Conservation (phyloP, 345 rosid species). For the Pugionium cornutum region DNA sequence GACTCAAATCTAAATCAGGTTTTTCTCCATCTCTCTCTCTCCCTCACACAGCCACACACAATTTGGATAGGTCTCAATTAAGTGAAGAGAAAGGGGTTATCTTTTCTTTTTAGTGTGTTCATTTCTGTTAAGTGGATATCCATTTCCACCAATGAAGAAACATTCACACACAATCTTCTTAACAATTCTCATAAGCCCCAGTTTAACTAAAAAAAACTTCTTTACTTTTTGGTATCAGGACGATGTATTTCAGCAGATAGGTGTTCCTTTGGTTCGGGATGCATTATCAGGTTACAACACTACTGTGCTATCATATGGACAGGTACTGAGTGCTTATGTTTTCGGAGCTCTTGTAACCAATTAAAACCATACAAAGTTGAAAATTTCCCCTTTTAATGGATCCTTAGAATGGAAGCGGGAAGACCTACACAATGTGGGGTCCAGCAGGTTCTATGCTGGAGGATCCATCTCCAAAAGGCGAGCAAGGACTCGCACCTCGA, state of each 20-base stretch:
- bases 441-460: constrained; percentile 94
- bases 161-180: too few relatives aligned
- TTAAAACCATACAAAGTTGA: not conserved
- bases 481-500: constrained; percentile 89
- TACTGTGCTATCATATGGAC: constrained; percentile 81
- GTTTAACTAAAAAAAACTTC: not conserved
- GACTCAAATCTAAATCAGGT: constrained; percentile 86
- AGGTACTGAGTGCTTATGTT: constrained; percentile 49
- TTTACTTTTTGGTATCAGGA: constrained; percentile 51
- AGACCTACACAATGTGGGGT: constrained; percentile 97
- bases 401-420: constrained; percentile 88
- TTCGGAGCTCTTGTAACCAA: not conserved
- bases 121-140: not conserved
- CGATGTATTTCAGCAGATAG: constrained; percentile 70
- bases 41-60: not conserved
- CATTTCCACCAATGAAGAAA: not conserved
- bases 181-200: not conserved
- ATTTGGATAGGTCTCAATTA: not conserved
- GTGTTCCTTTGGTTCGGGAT: constrained; percentile 75
- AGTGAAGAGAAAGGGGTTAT: not conserved
- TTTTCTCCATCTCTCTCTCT: not conserved
- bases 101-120: not conserved
- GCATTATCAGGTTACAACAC: constrained; percentile 90
- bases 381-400: not conserved
- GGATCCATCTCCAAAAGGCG: constrained; percentile 70